Base-by-base conservation (phyloP, 352 stramenopile genomes). In the Stramenopiles sp. region DNA sequence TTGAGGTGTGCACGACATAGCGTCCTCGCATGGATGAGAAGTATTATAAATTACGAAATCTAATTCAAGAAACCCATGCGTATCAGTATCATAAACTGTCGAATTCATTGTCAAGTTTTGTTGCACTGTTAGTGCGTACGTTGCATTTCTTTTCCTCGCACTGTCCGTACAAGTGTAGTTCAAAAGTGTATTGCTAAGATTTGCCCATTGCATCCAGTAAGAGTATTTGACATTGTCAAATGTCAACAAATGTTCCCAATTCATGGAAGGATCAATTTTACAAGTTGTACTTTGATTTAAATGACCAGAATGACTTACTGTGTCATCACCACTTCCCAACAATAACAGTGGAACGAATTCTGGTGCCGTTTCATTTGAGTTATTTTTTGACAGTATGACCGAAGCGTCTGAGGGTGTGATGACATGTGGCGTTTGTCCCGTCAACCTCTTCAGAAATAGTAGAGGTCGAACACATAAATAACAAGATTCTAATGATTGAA, bases 91-190 rank as follows among this genome's bases (percentile, higher is more conserved):
- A 78, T 78, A 78, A 4, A 78, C 71, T 14, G 71, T 78, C 4
- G 71, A 78, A 78, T 78, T 78, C 4, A 78, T 14, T 14, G 71
- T 78, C 4, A 33, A 4, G 14, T 78, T 78, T 33, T 33, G 30
- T 33, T 31, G 71, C 71, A 78, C 71, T 78, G 71, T 78, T 14
- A 78, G 14, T 8, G 71, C 71, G 14, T 78, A 78, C 30, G 71
- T 33, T 14, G 71, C 71, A 14, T 78, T 78, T 78, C 4, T 4
- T 14, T 78, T 78, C 14, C 14, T 78, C 14, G 71, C 71, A 33
- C 4, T 78, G 8, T 31, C 30, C 4, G 4, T 33, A 33, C 71
- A 78, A 31, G 71, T 33, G 14, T 78, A 78, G 14, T 78, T 78
- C 8, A 78, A 4, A 4, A 31, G 8, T 14, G 4, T 31, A 14